These are phyloP conservation scores for Oryza meyeriana DNA, from an alignment of 176 grass and related monocot genomes.

Conservation along the genomic window DNA sequence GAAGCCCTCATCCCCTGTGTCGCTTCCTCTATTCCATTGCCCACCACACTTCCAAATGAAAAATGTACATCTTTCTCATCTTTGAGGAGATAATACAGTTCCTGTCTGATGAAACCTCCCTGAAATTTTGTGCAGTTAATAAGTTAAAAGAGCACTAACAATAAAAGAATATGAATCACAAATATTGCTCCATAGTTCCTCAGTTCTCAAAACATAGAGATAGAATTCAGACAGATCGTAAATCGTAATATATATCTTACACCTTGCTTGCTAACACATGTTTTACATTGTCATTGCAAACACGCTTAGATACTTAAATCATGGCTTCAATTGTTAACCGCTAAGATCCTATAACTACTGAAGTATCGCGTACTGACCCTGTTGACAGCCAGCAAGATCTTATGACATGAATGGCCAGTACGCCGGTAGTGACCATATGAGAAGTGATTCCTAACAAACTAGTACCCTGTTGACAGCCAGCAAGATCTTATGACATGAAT, in stretches of 20 bases:
- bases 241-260: not conserved
- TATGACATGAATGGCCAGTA: not conserved
- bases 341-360: not conserved
- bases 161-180: not conserved
- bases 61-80: constrained; percentile 68
- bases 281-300: not conserved
- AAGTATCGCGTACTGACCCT: not conserved
- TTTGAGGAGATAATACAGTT: constrained; percentile 72
- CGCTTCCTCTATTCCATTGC: constrained; percentile 48
- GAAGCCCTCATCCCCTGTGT: constrained; percentile 54
- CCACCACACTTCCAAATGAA: constrained; percentile 60
- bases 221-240: not conserved
- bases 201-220: not conserved
- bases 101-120: constrained; percentile 65
- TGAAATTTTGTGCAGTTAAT: constrained; percentile 22
- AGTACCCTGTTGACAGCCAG: too few relatives aligned
- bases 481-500: too few relatives aligned
- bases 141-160: constrained; percentile 4
- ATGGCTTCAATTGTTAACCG: not conserved
- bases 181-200: not conserved
- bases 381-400: not conserved
- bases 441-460: not conserved
- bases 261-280: not conserved
- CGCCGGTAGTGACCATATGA: not conserved
- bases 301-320: not conserved